Conservation (phyloP, 2,329 filamentous ascomycete genomes). For the Penicillium sp. region DNA sequence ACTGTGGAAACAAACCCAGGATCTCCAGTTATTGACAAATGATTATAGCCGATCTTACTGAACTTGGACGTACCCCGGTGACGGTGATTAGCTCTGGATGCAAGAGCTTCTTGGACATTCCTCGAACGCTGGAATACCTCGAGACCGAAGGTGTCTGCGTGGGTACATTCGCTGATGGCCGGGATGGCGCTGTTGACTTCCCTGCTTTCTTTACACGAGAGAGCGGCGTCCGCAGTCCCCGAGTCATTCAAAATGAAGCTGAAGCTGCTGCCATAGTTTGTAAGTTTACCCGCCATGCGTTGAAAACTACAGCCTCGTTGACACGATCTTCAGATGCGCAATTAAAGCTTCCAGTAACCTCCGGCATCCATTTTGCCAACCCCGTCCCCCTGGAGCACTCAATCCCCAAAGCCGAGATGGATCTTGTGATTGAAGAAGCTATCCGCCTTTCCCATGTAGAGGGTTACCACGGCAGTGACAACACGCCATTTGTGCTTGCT, state of each 20-base stretch:
- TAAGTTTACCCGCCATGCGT: constrained; percentile 37
- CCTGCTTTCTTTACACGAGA: constrained; percentile 91
- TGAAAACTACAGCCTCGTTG: background rate
- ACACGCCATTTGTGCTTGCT: constrained; percentile 78
- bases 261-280: constrained; percentile 87
- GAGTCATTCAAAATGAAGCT: constrained; percentile 67
- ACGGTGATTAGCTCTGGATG: constrained; percentile 87
- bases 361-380: constrained; percentile 84
- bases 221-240: constrained; percentile 76
- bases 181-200: constrained; percentile 71
- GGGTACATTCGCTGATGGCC: constrained; percentile 83
- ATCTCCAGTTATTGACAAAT: constrained; percentile 5
- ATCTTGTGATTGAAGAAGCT: constrained; percentile 65
- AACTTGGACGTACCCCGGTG: constrained; percentile 84
- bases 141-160: constrained; percentile 73
- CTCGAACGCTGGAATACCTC: constrained; percentile 78
- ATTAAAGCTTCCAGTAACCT: constrained; percentile 66
- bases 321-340: constrained; percentile 59
- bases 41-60: constrained; percentile 73
- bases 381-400: constrained; percentile 71
- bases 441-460: constrained; percentile 62
- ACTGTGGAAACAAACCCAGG: background rate
- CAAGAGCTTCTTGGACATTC: constrained; percentile 94
- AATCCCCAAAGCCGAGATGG: constrained; percentile 69
- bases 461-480: constrained; percentile 68